phyloP scores from a whole-genome alignment of 805 yeast species.

The Saccharomycopsis babjevae region DNA sequence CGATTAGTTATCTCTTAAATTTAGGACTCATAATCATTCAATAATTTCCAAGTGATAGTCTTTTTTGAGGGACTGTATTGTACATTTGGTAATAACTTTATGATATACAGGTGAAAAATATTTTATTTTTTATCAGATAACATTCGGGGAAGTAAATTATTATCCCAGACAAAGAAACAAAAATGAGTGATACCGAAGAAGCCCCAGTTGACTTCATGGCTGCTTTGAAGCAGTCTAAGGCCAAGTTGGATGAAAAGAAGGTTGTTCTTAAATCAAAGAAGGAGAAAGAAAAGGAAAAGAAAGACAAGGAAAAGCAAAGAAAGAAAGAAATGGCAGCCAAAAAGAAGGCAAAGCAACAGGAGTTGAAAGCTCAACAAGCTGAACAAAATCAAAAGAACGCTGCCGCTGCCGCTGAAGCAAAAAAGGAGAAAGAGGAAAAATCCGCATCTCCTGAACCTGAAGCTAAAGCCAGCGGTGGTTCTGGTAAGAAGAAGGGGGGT shows the following conservation, averaged over 20 bases:
- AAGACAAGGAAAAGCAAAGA: slow-evolving; percentile 80
- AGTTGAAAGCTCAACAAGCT: slow-evolving; percentile 44
- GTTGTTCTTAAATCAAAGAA: slow-evolving; percentile 78
- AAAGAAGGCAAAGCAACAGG: slow-evolving; percentile 66
- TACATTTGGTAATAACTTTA: background rate
- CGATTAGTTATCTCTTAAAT: background rate
- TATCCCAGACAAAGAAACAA: background rate
- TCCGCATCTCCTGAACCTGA: slow-evolving; percentile 28
- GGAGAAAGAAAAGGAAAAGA: slow-evolving; percentile 91
- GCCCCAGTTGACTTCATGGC: slow-evolving; percentile 66
- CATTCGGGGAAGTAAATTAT: background rate
- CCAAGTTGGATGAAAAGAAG: slow-evolving; percentile 61
- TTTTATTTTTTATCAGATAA: background rate
- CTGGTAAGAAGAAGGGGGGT: slow-evolving; percentile 34
- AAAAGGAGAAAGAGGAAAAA: slow-evolving; percentile 27
- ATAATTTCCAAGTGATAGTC: background rate
- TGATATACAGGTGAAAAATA: background rate
- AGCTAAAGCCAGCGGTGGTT: slow-evolving; percentile 30
- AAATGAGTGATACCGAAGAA: slow-evolving; percentile 28
- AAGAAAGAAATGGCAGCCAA: slow-evolving; percentile 85
- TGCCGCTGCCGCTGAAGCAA: slow-evolving; percentile 27
- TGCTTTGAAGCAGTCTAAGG: slow-evolving; percentile 69
- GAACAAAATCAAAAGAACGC: slow-evolving; percentile 28
- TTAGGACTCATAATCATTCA: background rate
- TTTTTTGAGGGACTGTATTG: background rate